These are phyloP conservation scores for Hyaloperonospora arabidopsidis DNA, from an alignment of 352 stramenopile genomes.

Conservation along the genomic window DNA sequence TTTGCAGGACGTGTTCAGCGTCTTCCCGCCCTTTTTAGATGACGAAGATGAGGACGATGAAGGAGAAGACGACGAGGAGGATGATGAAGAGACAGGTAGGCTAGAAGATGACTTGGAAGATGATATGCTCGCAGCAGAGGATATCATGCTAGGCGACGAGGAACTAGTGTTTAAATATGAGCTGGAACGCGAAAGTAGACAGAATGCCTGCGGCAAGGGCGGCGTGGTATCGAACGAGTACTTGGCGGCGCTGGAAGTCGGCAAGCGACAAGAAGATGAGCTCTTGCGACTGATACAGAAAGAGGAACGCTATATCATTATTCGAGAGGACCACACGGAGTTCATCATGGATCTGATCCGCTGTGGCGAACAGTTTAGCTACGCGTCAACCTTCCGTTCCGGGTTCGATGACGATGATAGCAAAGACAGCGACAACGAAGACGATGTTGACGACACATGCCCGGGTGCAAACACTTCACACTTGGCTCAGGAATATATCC, in stretches of 20 bases:
- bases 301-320: conserved; percentile 80
- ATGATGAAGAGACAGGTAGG: conserved; percentile 21
- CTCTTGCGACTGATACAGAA: conserved; percentile 68
- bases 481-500: conserved; percentile 65
- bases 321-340: conserved; percentile 68
- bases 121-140: conserved; percentile 31
- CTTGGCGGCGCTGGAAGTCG: conserved; percentile 50
- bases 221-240: conserved; percentile 57
- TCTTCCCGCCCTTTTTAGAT: conserved; percentile 68
- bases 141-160: conserved; percentile 44
- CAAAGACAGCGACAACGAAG: conserved; percentile 37
- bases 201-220: conserved; percentile 13
- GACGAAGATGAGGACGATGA: conserved; percentile 60
- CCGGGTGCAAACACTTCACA: conserved; percentile 70
- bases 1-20: conserved; percentile 66
- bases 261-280: conserved; percentile 60
- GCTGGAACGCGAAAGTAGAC: conserved; percentile 40
- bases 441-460: conserved; percentile 63
- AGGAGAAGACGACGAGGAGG: conserved; percentile 39
- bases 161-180: conserved; percentile 74
- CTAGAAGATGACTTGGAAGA: conserved; percentile 38
- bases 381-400: conserved; percentile 39
- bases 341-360: conserved; percentile 79
- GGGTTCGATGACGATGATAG: conserved; percentile 36
- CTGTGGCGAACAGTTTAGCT: conserved; percentile 71